Conservation (phyloP, 2,329 filamentous ascomycete genomes). For the Cytospora piceae region DNA sequence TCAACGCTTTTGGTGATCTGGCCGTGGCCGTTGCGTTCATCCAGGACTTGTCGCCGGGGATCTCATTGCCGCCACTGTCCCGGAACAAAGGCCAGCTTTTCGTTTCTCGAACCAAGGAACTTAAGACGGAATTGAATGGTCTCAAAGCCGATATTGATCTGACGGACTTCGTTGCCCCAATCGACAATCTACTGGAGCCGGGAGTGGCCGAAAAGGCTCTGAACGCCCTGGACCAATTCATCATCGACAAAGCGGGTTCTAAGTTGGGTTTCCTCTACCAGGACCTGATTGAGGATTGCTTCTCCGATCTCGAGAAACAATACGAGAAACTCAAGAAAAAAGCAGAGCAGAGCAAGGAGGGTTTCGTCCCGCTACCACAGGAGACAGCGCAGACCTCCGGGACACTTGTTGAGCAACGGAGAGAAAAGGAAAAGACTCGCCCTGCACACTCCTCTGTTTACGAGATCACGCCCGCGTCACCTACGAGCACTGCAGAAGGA, state of each 20-base stretch:
- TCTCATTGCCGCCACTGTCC: slow-evolving; percentile 44
- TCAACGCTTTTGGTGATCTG: slow-evolving; percentile 42
- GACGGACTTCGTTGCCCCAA: slow-evolving; percentile 44
- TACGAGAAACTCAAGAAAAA: slow-evolving; percentile 36
- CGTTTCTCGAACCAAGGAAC: slow-evolving; percentile 36
- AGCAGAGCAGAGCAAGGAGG: slow-evolving; percentile 28
- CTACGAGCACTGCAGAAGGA: background rate
- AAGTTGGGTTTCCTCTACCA: slow-evolving; percentile 50
- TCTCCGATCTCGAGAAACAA: slow-evolving; percentile 40
- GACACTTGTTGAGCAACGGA: slow-evolving; percentile 40
- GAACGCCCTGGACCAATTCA: slow-evolving; percentile 41
- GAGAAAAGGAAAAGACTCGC: slow-evolving; percentile 50
- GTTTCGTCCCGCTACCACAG: slow-evolving; percentile 32
- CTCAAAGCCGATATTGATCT: slow-evolving; percentile 47
- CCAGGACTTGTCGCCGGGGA: slow-evolving; percentile 41
- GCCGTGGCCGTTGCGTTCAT: slow-evolving; percentile 45
- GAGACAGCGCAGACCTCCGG: slow-evolving; percentile 33
- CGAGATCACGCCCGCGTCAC: slow-evolving; percentile 36
- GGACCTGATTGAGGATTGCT: slow-evolving; percentile 45
- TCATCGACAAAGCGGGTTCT: slow-evolving; percentile 44
- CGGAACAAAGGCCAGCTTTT: slow-evolving; percentile 47
- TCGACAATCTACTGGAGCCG: slow-evolving; percentile 47
- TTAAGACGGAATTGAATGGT: slow-evolving; percentile 45
- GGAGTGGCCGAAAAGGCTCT: slow-evolving; percentile 44
- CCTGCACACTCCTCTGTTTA: slow-evolving; percentile 42